Evolutionary conservation across 2,329 filamentous ascomycete species (phyloP), one percentile per base, ranked within the genome.

Genomic region (Fusarium acutatum): DNA sequence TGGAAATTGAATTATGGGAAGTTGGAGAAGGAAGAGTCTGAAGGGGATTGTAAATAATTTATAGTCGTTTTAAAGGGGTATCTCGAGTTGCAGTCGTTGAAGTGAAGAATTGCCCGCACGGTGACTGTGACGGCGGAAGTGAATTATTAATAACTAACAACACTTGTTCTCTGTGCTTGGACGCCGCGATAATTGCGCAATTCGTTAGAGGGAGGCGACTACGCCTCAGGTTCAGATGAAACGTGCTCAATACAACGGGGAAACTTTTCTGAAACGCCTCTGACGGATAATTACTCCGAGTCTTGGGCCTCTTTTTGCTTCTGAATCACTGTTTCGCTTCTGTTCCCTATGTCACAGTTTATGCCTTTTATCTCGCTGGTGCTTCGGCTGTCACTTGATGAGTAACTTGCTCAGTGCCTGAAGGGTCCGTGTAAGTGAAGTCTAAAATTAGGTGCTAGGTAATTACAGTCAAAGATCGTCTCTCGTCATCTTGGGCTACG

Each of bases 101-200:
- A n/a, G n/a, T n/a, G n/a, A 34, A 28, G 50, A 37, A 17, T 62
- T 32, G 53, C 41, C 62, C 72, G 57, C 60, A n/a, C 73, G 71
- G 72, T 76, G 73, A 72, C 73, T 60, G 53, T 64, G 32, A 67
- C 35, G 63, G 68, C 43, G 65, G 47, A 40, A 49, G 52, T 52
- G 52, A 71, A 77, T 78, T 78, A 78, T 75, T 77, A 78, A 75
- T 77, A 41, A 22, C 37, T 22, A 44, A 22, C 28, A 28, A 18
- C 50, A 53, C 50, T 18, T 30, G 54, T 57, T 60, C n/a, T 54
- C 52, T 52, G 30, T 47, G 52, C 26, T 59, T 62, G 32, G 32
- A 24, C 56, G 34, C 72, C 66, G 72, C 70, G 72, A 77, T 73
- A 72, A 77, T 78, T 78, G 76, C 76, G 76, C 76, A 78, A 78